Evolutionary conservation across 495 filamentous ascomycete genomes (phyloP).

Genomic region (Parachaetomium inaequale): DNA sequence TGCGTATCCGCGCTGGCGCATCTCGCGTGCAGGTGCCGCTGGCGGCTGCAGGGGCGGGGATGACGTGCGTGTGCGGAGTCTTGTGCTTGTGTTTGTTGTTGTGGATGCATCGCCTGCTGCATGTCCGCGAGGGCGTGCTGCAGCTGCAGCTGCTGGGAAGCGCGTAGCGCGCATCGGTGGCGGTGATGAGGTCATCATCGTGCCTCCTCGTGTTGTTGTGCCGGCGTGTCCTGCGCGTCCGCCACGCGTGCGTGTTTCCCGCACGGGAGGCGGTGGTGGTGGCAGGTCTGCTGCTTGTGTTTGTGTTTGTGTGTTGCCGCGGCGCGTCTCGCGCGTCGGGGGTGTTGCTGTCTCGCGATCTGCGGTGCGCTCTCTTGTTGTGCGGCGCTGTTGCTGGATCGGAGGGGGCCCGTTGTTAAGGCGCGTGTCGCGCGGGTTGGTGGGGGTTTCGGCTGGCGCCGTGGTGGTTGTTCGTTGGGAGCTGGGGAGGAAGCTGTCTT

Average conservation of each 20-base stretch:
- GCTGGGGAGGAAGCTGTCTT: background rate
- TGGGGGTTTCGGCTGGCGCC: constrained; percentile 1
- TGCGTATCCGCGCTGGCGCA: background rate
- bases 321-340: background rate
- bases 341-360: background rate
- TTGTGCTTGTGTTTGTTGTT: too few relatives aligned
- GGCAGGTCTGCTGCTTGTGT: background rate
- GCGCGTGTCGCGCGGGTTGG: constrained; percentile 1
- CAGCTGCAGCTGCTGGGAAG: background rate
- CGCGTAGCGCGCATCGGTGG: background rate
- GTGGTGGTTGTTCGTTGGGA: background rate
- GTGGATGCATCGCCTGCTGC: too few relatives aligned
- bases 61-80: too few relatives aligned
- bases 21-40: constrained; percentile 4
- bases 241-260: background rate
- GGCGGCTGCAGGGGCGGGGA: too few relatives aligned
- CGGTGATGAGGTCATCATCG: background rate
- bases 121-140: background rate
- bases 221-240: background rate
- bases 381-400: background rate
- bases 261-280: background rate
- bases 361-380: constrained; percentile 1
- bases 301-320: background rate
- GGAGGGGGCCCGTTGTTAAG: background rate
- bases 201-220: too few relatives aligned